Evolutionary conservation across 2,329 filamentous ascomycete species (phyloP).

Genomic region (Cladobotryum protrusum): DNA sequence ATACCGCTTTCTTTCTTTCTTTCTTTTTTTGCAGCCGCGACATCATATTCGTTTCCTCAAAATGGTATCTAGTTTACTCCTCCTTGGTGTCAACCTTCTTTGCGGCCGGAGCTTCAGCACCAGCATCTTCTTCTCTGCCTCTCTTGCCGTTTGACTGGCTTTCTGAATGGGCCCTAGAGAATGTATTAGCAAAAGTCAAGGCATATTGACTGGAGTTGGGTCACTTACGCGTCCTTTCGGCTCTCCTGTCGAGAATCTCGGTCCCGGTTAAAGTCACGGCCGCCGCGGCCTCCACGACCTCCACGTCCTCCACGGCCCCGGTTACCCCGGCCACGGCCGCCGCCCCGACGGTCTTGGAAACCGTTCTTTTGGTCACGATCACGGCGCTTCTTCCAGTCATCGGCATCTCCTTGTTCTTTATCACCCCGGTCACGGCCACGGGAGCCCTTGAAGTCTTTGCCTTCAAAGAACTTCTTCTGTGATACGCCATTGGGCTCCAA

Average conservation of each 20-base stretch:
- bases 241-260: slow-evolving; percentile 9
- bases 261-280: slow-evolving; percentile 28
- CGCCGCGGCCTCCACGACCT: slow-evolving; percentile 30
- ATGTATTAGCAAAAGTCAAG: not conserved
- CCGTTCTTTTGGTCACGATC: slow-evolving; percentile 57
- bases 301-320: slow-evolving; percentile 40
- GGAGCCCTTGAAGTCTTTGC: slow-evolving; percentile 34
- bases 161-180: not conserved
- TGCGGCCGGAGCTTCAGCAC: slow-evolving; percentile 40
- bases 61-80: slow-evolving; percentile 15
- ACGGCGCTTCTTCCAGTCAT: slow-evolving; percentile 60
- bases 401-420: slow-evolving; percentile 38
- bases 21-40: not conserved
- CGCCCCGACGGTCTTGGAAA: slow-evolving; percentile 44
- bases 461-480: slow-evolving; percentile 44
- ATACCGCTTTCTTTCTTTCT: not conserved
- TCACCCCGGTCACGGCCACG: slow-evolving; percentile 33
- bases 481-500: slow-evolving; percentile 50
- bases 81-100: slow-evolving; percentile 58
- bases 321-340: slow-evolving; percentile 36
- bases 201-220: not conserved
- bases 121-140: slow-evolving; percentile 45
- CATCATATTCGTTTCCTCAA: not conserved
- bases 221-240: slow-evolving; percentile 18
- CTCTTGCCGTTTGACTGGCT: slow-evolving; percentile 43